Base-by-base conservation (phyloP, 2,329 filamentous ascomycete genomes). In the Cadophora malorum region DNA sequence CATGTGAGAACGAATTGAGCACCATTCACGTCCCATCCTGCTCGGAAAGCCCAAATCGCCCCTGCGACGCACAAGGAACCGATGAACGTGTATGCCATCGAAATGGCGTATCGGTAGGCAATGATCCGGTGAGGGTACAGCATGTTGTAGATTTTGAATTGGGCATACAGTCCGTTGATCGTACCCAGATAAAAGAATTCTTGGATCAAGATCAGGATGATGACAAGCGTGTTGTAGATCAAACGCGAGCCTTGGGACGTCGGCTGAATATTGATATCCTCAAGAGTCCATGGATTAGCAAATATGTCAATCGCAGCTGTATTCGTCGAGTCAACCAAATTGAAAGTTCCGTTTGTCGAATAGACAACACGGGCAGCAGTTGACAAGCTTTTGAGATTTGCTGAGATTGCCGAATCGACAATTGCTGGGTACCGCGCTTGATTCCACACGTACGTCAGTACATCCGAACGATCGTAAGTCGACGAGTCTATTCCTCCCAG, bases 1-100 rank as follows among this genome's bases (percentile, higher is more conserved):
- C 87, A 90, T 0, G 86, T 88, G 72, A 85, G 80, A 0, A 86
- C 87, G 4, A 90, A 79, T 1, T 90, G 73, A 85, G 89, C 90
- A 4, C 74, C 78, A 21, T 74, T 74, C 4, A 83, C 80, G 1
- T 68, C 61, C 82, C 82, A 84, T 33, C 72, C 74, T 55, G 80
- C 80, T 1, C 78, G 74, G 72, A 81, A 84, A 0, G 80, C 82
- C 82, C 82, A 84, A 64, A 83, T 79, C 47, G 78, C 79, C 0
- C 80, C 82, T 0, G 80, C 72, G 28, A 79, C 77, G 49, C 76
- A 78, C 2, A 84, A 71, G 0, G 80, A 78, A 14, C 77, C 79
- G 16, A 81, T 53, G 50, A 79, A 70, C 0, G 76, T 76, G 70
- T 80, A 81, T 7, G 75, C 9, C 4, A 76, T 65, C 52, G 78